These are phyloP conservation scores for Zygoascus bituminiphila DNA, from an alignment of 805 yeast species.

Conservation along the genomic window DNA sequence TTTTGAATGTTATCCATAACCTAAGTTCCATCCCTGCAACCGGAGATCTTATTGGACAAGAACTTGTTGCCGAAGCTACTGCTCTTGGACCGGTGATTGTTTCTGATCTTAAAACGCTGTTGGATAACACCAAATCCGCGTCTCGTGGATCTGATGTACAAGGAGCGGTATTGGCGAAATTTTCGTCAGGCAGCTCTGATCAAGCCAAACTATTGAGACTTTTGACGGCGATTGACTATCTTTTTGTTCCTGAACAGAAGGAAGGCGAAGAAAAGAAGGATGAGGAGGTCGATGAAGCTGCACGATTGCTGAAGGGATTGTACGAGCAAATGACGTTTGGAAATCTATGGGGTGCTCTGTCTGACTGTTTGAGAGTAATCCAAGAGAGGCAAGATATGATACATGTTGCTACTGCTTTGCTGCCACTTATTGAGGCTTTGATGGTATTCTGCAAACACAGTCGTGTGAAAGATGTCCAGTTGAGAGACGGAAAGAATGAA, in stretches of 20 bases:
- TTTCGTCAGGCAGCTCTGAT: constrained; percentile 73
- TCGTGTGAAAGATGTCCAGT: constrained; percentile 48
- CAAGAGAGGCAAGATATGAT: constrained; percentile 50
- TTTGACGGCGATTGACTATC: constrained; percentile 78
- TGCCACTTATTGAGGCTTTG: constrained; percentile 83
- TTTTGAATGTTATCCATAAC: constrained; percentile 72
- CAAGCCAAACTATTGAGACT: constrained; percentile 84
- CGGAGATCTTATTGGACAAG: constrained; percentile 54
- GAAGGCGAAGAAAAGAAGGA: constrained; percentile 19
- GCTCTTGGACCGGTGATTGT: constrained; percentile 47
- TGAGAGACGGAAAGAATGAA: constrained; percentile 33
- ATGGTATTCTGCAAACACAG: constrained; percentile 96
- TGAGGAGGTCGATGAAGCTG: constrained; percentile 17
- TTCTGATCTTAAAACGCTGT: constrained; percentile 44
- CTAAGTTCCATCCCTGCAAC: constrained; percentile 55
- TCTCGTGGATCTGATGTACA: constrained; percentile 40
- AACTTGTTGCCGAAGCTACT: constrained; percentile 58
- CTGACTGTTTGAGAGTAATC: constrained; percentile 57
- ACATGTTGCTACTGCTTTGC: constrained; percentile 66
- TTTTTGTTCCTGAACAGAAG: constrained; percentile 41
- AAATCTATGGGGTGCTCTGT: constrained; percentile 74
- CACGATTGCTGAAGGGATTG: constrained; percentile 26
- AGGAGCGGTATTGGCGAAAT: constrained; percentile 49
- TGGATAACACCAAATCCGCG: constrained; percentile 36
- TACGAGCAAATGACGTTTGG: constrained; percentile 67